A percentile compares a stretch with the other conserved stretches of the same genome.
Conservation (phyloP, 2,329 filamentous ascomycete species). For the Myriosclerotinia scirpicola region DNA sequence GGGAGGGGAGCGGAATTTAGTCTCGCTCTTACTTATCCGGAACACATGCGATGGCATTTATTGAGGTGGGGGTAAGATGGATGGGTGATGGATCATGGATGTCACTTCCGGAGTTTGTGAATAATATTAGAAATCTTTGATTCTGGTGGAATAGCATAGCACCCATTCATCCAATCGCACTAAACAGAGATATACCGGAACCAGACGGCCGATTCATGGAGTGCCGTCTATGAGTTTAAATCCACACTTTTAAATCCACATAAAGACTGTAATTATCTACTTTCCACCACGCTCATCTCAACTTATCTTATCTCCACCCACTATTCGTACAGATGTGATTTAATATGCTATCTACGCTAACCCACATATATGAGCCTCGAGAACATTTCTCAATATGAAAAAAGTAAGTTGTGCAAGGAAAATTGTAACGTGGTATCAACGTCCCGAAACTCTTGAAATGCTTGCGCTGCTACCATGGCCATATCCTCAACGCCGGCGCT, state of each 20-base stretch:
- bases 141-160: too few relatives aligned
- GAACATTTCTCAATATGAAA: conserved; percentile 18
- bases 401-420: conserved; percentile 18
- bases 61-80: neutral
- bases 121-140: too few relatives aligned
- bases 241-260: neutral
- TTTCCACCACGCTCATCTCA: neutral
- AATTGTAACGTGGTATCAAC: conserved; percentile 28
- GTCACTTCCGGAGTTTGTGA: too few relatives aligned
- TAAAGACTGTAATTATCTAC: conserved; percentile 2
- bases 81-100: too few relatives aligned
- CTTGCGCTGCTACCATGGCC: conserved; percentile 15
- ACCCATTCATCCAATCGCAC: neutral
- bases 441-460: conserved; percentile 22
- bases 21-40: conserved; percentile 15
- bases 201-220: too few relatives aligned
- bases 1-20: neutral
- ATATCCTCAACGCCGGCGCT: conserved; percentile 36
- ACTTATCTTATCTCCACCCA: neutral
- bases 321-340: conserved; percentile 11
- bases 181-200: neutral
- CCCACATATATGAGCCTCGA: conserved; percentile 5
- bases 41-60: too few relatives aligned
- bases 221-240: too few relatives aligned
- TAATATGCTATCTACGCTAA: conserved; percentile 7